A percentile compares a stretch with the other conserved stretches of the same genome.
Conservation (phyloP, 2,329 filamentous ascomycete genomes). For the Boeremia lycopersici region DNA sequence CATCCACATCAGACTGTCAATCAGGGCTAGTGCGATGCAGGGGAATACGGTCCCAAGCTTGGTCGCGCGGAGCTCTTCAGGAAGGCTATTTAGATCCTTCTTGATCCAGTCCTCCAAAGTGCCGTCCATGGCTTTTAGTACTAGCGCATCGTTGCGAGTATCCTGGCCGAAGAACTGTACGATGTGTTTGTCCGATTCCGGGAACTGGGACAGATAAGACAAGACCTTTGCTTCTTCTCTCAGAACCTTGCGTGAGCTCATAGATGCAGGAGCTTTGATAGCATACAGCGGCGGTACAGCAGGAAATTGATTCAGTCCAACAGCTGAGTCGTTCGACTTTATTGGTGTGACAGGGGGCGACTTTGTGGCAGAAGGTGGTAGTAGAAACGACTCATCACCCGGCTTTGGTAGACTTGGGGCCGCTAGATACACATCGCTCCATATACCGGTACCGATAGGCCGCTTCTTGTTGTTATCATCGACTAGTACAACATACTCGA, state of each 20-base stretch:
- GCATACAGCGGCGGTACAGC: constrained; percentile 34
- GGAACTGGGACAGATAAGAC: constrained; percentile 40
- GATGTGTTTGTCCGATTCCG: constrained; percentile 29
- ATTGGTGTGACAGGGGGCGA: constrained; percentile 40
- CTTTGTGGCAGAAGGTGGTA: constrained; percentile 17
- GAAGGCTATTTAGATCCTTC: constrained; percentile 35
- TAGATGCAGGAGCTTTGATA: constrained; percentile 42
- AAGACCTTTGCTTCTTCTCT: constrained; percentile 40
- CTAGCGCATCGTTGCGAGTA: constrained; percentile 33
- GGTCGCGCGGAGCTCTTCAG: constrained; percentile 35
- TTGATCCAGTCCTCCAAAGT: constrained; percentile 43
- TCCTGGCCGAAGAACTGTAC: constrained; percentile 45
- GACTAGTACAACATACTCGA: constrained; percentile 35
- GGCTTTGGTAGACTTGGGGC: constrained; percentile 27
- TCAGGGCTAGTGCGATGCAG: constrained; percentile 46
- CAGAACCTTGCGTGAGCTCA: constrained; percentile 40
- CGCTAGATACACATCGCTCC: constrained; percentile 47
- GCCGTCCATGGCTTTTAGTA: constrained; percentile 41
- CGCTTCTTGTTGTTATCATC: constrained; percentile 34
- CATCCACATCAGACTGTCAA: constrained; percentile 52
- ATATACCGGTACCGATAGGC: constrained; percentile 41
- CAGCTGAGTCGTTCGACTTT: constrained; percentile 24
- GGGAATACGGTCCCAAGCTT: constrained; percentile 50
- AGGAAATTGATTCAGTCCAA: constrained; percentile 16
- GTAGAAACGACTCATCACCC: constrained; percentile 3